These are phyloP conservation scores for Datura wrightii DNA, from an alignment of 257 asterid genomes.

Conservation along the genomic window DNA sequence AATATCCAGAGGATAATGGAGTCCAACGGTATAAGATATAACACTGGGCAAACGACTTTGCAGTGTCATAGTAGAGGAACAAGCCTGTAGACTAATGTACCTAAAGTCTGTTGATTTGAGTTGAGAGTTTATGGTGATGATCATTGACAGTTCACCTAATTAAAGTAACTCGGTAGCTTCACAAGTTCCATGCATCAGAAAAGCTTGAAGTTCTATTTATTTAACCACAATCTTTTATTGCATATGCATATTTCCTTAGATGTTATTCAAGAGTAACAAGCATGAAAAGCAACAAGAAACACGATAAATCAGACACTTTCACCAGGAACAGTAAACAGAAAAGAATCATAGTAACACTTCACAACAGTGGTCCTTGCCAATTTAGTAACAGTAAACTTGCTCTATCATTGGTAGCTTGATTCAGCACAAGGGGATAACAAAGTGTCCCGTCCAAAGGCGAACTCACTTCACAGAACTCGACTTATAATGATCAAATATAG, in stretches of 20 bases:
- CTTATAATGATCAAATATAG: not conserved
- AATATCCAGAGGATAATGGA: not conserved
- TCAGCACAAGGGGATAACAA: constrained; percentile 1
- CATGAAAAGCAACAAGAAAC: not conserved
- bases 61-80: not conserved
- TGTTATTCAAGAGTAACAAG: not conserved
- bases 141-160: not conserved
- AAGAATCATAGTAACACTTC: not conserved
- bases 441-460: not conserved
- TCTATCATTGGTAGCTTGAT: not conserved
- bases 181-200: not conserved
- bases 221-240: constrained; percentile 7
- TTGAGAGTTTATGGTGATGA: not conserved
- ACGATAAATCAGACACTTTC: not conserved
- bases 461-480: not conserved
- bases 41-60: not conserved
- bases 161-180: not conserved
- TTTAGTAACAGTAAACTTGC: not conserved
- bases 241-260: not conserved
- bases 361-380: not conserved
- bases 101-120: not conserved
- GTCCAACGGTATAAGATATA: not conserved
- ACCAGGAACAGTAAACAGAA: not conserved
- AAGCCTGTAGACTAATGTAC: not conserved
- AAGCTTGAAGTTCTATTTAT: not conserved